Base-by-base conservation (phyloP, 1,139 yeast species). In the Sugiyamaella sp. region DNA sequence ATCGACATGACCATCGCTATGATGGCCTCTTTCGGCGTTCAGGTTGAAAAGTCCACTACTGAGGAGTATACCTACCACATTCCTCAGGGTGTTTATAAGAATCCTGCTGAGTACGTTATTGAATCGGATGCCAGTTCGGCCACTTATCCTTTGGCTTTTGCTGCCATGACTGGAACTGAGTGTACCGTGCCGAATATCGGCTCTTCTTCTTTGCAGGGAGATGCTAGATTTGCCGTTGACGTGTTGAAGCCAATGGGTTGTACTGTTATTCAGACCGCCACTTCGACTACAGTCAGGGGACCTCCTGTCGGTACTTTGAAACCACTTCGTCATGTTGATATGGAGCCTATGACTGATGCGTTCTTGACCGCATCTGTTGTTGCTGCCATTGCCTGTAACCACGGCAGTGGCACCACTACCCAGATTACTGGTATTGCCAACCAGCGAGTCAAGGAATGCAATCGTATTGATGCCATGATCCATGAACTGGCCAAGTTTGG, bases 321-420 rank as follows among this genome's bases (percentile, higher is more conserved):
- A 64, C 89, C 96, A 10, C 75, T 93, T 59, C 75, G 82, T 12
- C 81, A 78, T 59, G 86, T 93, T 55, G 97, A 95, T 69, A 95
- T 93, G 99, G 99, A 93, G 72, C 99, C 99, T 53, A 93, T 93
- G 99, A 93, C 99, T 0, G 99, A 93, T 73, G 99, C 99, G 0
- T 93, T 93, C 70, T 78, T 93, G 67, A 93, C 99, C 19, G 99
- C 99, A 0, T 82, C 96, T 47, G 97, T 95, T 17, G 95, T 90
- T 24, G 99, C 99, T 40, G 97, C 99, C 16, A 80, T 89, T 40
- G 96, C 97, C 3, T 71, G 75, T 51, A 80, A 75, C 58, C n/a
- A 22, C 17, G 50, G 60, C 14, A 53, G 53, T 12, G 68, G 53
- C 43, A 33, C 69, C 21, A 75, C 85, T 17, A 93, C 98, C 4